These are phyloP conservation scores for Jackrogersella minutella DNA, from an alignment of 495 filamentous ascomycete species.

Conservation along the genomic window DNA sequence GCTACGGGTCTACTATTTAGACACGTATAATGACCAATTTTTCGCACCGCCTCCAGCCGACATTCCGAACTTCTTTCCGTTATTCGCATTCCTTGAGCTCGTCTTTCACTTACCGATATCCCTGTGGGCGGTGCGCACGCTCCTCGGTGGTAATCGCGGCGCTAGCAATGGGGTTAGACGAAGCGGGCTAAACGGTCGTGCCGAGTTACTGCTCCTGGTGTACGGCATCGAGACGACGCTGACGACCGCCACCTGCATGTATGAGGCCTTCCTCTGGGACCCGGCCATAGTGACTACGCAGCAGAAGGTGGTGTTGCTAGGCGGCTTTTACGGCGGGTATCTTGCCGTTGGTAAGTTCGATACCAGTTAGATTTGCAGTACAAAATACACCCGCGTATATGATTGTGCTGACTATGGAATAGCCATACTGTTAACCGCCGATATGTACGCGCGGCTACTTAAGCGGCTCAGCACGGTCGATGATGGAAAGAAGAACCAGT, in stretches of 20 bases:
- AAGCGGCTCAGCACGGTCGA: constrained; percentile 48
- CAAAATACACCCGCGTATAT: not conserved
- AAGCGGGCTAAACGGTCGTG: constrained; percentile 53
- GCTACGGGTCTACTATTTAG: constrained; percentile 69
- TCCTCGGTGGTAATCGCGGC: constrained; percentile 34
- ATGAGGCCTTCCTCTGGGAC: constrained; percentile 62
- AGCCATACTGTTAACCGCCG: constrained; percentile 51
- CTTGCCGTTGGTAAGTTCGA: constrained; percentile 70
- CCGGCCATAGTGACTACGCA: constrained; percentile 54
- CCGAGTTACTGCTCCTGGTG: constrained; percentile 71
- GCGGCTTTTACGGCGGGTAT: constrained; percentile 74
- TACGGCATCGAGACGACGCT: constrained; percentile 74
- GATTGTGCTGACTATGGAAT: constrained; percentile 17
- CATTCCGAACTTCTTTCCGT: constrained; percentile 68
- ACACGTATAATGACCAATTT: constrained; percentile 78
- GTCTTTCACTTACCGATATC: constrained; percentile 73
- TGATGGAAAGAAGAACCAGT: constrained; percentile 49
- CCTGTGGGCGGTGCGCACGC: constrained; percentile 59
- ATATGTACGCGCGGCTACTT: constrained; percentile 53
- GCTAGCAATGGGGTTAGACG: not conserved
- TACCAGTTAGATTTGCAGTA: not conserved
- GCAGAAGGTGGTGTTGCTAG: constrained; percentile 58
- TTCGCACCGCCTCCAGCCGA: constrained; percentile 65
- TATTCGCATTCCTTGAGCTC: constrained; percentile 74
- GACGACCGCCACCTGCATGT: constrained; percentile 74